phyloP scores from a whole-genome alignment of 805 yeast genomes.

The Candida qinlingensis region DNA sequence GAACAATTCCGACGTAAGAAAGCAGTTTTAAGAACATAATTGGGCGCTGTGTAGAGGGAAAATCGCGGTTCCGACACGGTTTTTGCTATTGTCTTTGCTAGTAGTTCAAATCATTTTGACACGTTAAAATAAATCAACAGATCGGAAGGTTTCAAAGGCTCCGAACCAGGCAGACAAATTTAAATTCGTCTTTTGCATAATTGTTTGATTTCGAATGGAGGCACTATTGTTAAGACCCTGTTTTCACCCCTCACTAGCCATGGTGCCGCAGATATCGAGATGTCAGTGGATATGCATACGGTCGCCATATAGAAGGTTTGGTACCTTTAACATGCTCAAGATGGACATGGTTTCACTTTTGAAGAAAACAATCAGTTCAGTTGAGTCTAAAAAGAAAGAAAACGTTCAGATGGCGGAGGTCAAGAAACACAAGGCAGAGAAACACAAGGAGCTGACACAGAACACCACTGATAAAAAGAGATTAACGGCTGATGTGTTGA shows the following conservation, averaged over 20 bases:
- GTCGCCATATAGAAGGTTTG: background rate
- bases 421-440: background rate
- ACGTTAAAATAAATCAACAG: too few relatives aligned
- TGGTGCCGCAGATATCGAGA: too few relatives aligned
- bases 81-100: too few relatives aligned
- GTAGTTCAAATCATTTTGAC: too few relatives aligned
- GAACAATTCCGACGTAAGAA: conserved; percentile 53
- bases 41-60: background rate
- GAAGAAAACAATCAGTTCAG: conserved; percentile 3
- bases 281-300: too few relatives aligned
- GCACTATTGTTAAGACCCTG: too few relatives aligned
- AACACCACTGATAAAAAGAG: background rate
- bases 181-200: too few relatives aligned
- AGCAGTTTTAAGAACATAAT: conserved; percentile 53
- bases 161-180: too few relatives aligned
- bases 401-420: background rate
- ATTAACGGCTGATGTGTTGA: conserved; percentile 11
- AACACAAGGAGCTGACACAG: background rate
- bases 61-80: background rate
- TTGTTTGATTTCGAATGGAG: too few relatives aligned
- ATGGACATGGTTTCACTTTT: conserved; percentile 4
- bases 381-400: conserved; percentile 2
- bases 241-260: too few relatives aligned
- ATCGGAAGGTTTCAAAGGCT: too few relatives aligned
- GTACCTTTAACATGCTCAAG: background rate